Evolutionary conservation across 148 eudicot genomes (phyloP), one percentile per base, ranked within the genome.

Genomic region (Camellia granthamiana): DNA sequence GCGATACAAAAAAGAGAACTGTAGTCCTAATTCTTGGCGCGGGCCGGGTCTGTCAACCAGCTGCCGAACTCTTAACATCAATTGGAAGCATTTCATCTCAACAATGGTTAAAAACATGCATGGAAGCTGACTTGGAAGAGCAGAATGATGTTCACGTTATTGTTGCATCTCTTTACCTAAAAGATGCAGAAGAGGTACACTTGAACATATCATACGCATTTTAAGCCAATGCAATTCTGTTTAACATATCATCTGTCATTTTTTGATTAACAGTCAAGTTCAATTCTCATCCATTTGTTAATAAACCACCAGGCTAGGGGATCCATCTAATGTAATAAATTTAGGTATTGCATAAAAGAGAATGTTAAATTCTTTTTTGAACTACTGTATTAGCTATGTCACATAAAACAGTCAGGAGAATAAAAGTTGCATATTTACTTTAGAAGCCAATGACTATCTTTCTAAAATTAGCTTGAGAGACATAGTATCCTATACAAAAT

Each of bases 11-110:
- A 74, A 89, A 77, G 64, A 91, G 85, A 82, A 70, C 80, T 70
- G 65, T 49, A n/a, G 93, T 97, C 77, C 88, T 97, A 9, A 92
- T 97, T 80, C 91, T 97, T 84, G 99, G 99, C 79, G 98, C 99
- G 80, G 99, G 99, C n/a, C 89, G 98, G 23, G 99, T 97, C 72
- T 97, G 99, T 87, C 91, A 89, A 85, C 99, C 99, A 81, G 97
- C 98, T 78, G 95, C 85, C 63, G 97, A 94, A 78, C 83, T 94
- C 77, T 87, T 96, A 78, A 83, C 95, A 78, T 91, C 99, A 44
- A 76, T 86, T 55, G 89, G 90, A 81, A 86, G 87, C 67, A 77
- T 75, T 81, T 85, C 94, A 46, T 84, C 89, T 71, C 79, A 63
- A 75, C 65, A 91, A 68, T 84, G 87, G 88, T 81, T 86, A 38